Base-by-base conservation (phyloP, 306 rosid species). In the Sechiopsis laciniata region DNA sequence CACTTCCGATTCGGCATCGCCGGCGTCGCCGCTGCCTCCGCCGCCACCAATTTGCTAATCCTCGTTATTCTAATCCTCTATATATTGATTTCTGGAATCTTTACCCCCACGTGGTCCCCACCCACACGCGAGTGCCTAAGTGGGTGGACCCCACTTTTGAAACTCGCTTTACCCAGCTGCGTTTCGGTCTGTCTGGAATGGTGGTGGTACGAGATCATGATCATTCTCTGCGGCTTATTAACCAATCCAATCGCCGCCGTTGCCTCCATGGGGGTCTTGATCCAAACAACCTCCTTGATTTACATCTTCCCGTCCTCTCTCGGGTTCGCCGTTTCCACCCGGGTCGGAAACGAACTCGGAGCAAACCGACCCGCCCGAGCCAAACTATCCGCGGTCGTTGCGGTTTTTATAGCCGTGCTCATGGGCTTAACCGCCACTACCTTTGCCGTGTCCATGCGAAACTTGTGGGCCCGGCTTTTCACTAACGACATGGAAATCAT, bases 161-260 rank as follows among this genome's bases (percentile, higher is more conserved):
- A 78, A 71, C 79, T 90, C 0, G 97, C 98, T 0, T 87, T 84
- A 26, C 98, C 98, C 29, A 94, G 97, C 75, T 94, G 98, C 29
- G 89, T 86, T 2, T 94, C 98, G 0, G 98, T 94, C 22, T 94
- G 98, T 48, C 60, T 94, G 71, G 98, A 94, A 55, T 94, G 98
- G 98, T 94, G 98, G 98, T 94, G 98, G 98, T 94, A 94, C 69
- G 98, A 94, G 88, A 90, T 94, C 85, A 87, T 94, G 93, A 90
- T 90, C 68, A 81, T 94, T 8, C 17, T 94, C 3, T 90, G 98
- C 15, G 98, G 98, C 2, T 55, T 94, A 0, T 21, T 94, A 0
- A 81, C 84, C 75, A 88, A 87, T 83, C 97, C 98, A 78, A 89
- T 72, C 10, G 85, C 97, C 9, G 83, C 89, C 9, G 97, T 94